These are phyloP conservation scores for Beauveria brongniartii DNA, from an alignment of 2,329 filamentous ascomycete species.

Conservation along the genomic window DNA sequence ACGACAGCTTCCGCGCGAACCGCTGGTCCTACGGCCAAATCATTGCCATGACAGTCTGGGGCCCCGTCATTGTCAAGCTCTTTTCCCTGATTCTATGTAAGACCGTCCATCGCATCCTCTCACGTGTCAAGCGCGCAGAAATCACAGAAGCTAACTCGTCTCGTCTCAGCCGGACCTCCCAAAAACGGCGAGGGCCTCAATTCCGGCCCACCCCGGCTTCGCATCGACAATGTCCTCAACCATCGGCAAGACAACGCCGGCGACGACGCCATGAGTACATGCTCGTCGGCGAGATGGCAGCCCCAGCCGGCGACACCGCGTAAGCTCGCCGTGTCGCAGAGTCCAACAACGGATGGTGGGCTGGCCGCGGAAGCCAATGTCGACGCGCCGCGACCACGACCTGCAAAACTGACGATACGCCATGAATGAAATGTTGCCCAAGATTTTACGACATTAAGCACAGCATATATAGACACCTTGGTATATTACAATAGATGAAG, in stretches of 20 bases:
- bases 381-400: neutral
- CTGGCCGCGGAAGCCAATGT: neutral
- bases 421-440: neutral
- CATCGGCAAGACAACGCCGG: constrained; percentile 17
- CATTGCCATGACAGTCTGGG: constrained; percentile 32
- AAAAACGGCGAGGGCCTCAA: constrained; percentile 28
- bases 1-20: constrained; percentile 27
- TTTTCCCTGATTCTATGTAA: constrained; percentile 30
- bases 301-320: neutral
- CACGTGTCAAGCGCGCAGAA: neutral
- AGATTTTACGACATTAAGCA: neutral
- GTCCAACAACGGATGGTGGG: neutral
- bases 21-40: constrained; percentile 31
- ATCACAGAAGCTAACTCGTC: neutral
- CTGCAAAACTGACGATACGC: constrained; percentile 2
- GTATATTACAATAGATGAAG: neutral
- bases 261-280: constrained; percentile 10
- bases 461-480: too few species aligned
- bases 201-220: constrained; percentile 29
- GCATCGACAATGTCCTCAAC: constrained; percentile 33
- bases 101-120: constrained; percentile 8
- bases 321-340: neutral
- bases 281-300: neutral
- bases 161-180: constrained; percentile 25
- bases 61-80: constrained; percentile 31